Percentiles rank a stretch among this genome's conserved stretches.
phyloP scores from a whole-genome alignment of 1,139 yeast species.

The Pichia sp. region DNA sequence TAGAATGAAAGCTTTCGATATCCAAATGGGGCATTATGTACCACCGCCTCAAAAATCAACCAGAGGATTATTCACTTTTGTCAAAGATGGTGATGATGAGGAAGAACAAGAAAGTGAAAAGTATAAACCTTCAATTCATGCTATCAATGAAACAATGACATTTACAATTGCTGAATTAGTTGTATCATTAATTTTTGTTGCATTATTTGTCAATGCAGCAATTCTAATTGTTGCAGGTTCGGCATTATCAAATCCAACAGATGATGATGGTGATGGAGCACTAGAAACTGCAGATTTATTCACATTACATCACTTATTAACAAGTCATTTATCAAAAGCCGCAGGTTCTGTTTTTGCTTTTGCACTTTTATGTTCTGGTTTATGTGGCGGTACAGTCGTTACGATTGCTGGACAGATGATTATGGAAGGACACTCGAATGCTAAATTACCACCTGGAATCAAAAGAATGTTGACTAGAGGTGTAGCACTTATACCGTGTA shows the following conservation, averaged over 20 bases:
- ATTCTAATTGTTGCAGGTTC: slow-evolving; percentile 83
- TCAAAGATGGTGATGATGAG: slow-evolving; percentile 4
- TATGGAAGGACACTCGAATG: slow-evolving; percentile 82
- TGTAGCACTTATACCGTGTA: slow-evolving; percentile 84
- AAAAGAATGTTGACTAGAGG: slow-evolving; percentile 78
- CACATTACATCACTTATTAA: slow-evolving; percentile 72
- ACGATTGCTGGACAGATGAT: slow-evolving; percentile 97
- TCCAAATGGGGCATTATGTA: slow-evolving; percentile 49
- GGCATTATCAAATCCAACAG: slow-evolving; percentile 59
- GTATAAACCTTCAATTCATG: slow-evolving; percentile 63
- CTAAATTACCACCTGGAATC: slow-evolving; percentile 83
- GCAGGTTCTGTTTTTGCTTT: slow-evolving; percentile 91
- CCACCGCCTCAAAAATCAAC: slow-evolving; percentile 24
- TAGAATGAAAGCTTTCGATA: slow-evolving; percentile 74
- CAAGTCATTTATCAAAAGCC: slow-evolving; percentile 70
- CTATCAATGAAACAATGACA: slow-evolving; percentile 62
- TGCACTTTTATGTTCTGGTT: slow-evolving; percentile 92
- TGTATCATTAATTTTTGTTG: slow-evolving; percentile 68
- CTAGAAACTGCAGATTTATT: slow-evolving; percentile 64
- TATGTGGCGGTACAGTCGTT: slow-evolving; percentile 96
- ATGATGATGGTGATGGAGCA: slow-evolving; percentile 48
- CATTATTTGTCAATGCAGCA: slow-evolving; percentile 79
- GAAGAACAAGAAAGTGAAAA: slow-evolving; percentile 10
- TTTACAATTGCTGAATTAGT: slow-evolving; percentile 73
- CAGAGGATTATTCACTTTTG: slow-evolving; percentile 18